Evolutionary conservation across 2,329 filamentous ascomycete genomes (phyloP).

Genomic region (Epichloe hybrida): DNA sequence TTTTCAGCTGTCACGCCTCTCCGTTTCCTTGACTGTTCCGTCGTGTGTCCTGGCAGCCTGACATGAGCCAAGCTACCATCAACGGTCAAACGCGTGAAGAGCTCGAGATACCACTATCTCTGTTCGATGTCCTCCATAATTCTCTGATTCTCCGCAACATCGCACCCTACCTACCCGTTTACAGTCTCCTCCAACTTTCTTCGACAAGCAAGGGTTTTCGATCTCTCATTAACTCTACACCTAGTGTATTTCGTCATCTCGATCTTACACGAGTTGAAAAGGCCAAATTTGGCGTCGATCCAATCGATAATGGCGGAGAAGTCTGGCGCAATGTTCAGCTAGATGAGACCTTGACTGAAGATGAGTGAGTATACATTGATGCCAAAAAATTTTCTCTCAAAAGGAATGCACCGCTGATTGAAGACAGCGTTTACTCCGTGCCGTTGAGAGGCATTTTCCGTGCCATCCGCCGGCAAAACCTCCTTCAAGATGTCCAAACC

Average conservation of each 20-base stretch:
- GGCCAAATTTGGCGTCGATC: conserved; percentile 43
- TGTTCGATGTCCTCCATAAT: conserved; percentile 65
- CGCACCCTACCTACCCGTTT: conserved; percentile 61
- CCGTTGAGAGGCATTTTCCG: conserved; percentile 63
- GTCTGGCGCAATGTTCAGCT: conserved; percentile 56
- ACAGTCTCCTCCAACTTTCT: conserved; percentile 54
- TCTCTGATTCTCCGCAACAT: conserved; percentile 64
- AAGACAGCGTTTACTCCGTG: conserved; percentile 55
- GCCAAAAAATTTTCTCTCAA: too few species aligned
- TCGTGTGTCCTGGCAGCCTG: conserved; percentile 19
- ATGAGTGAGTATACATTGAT: conserved; percentile 44
- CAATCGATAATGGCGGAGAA: conserved; percentile 49
- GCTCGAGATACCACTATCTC: conserved; percentile 32
- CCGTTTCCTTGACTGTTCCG: background rate
- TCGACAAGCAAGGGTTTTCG: conserved; percentile 54
- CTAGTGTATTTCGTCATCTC: conserved; percentile 67
- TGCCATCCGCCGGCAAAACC: conserved; percentile 44
- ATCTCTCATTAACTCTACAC: conserved; percentile 50
- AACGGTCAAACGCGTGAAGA: conserved; percentile 22
- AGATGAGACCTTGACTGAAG: conserved; percentile 66
- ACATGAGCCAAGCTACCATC: conserved; percentile 25
- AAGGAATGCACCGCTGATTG: background rate
- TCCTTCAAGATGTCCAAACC: conserved; percentile 48
- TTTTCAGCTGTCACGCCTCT: background rate
- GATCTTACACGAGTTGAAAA: conserved; percentile 60